Evolutionary conservation across 83 land plant genomes (phyloP).

Genomic region (Diphasiastrum complanatum): DNA sequence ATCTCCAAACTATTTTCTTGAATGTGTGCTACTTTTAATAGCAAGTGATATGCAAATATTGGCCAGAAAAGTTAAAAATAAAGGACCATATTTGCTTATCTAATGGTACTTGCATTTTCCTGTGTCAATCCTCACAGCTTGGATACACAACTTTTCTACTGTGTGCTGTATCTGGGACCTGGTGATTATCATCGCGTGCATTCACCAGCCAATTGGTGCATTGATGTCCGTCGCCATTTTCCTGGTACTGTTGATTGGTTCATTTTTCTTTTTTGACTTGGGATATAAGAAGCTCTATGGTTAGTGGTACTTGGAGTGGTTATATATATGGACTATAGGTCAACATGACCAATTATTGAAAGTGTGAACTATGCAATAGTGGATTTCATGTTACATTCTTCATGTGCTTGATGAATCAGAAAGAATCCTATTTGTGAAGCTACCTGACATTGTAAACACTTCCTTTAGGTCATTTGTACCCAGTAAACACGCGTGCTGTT

Average conservation of each 20-base stretch:
- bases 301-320: background rate
- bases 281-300: background rate
- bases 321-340: background rate
- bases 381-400: background rate
- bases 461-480: constrained; percentile 64
- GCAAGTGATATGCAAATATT: too few relatives aligned
- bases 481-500: constrained; percentile 87
- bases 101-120: too few relatives aligned
- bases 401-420: background rate
- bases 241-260: constrained; percentile 42
- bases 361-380: too few relatives aligned
- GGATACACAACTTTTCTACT: constrained; percentile 74
- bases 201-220: constrained; percentile 88
- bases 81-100: background rate
- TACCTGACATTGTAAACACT: background rate
- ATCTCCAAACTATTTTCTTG: background rate
- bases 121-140: constrained; percentile 42
- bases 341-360: too few relatives aligned
- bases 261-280: background rate
- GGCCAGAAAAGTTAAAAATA: background rate
- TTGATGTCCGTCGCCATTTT: constrained; percentile 71
- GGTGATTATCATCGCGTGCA: constrained; percentile 97
- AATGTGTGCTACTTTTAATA: background rate
- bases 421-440: background rate
- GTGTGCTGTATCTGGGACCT: constrained; percentile 91